phyloP scores from a whole-genome alignment of 805 yeast species.

The Priceomyces fermenticarens region DNA sequence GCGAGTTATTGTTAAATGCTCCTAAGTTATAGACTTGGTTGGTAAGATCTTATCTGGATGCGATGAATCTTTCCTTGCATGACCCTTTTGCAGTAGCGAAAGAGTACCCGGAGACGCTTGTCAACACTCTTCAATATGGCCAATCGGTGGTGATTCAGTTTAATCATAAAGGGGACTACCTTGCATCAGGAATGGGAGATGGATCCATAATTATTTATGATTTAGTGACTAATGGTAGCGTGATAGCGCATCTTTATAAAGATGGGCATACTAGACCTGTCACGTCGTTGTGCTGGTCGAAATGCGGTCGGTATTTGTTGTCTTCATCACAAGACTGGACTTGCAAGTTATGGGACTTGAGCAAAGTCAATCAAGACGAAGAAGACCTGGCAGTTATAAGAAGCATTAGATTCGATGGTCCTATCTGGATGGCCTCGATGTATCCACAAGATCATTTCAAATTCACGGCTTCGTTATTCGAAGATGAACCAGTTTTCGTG shows the following conservation, averaged over 20 bases:
- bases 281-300: constrained; percentile 74
- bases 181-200: constrained; percentile 75
- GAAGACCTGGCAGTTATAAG: constrained; percentile 32
- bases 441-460: constrained; percentile 46
- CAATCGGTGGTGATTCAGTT: constrained; percentile 65
- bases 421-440: constrained; percentile 68
- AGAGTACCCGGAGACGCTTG: constrained; percentile 85
- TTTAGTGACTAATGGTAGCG: constrained; percentile 57
- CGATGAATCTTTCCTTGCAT: constrained; percentile 77
- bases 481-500: constrained; percentile 56
- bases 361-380: constrained; percentile 23
- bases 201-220: constrained; percentile 77
- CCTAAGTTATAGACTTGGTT: too few species aligned
- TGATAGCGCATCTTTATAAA: constrained; percentile 48
- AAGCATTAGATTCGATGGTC: constrained; percentile 56
- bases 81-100: constrained; percentile 92
- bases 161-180: constrained; percentile 75
- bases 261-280: constrained; percentile 68
- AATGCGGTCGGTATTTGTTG: constrained; percentile 64
- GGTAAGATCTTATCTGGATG: neutral
- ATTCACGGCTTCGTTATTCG: constrained; percentile 65
- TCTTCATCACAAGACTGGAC: constrained; percentile 81
- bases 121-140: constrained; percentile 65
- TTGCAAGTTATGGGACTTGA: constrained; percentile 76
- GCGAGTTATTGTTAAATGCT: too few species aligned